Percentiles rank a stretch among this genome's conserved stretches.
These are phyloP conservation scores for Yamadazyma olivae DNA, from an alignment of 805 yeast genomes.

Conservation along the genomic window DNA sequence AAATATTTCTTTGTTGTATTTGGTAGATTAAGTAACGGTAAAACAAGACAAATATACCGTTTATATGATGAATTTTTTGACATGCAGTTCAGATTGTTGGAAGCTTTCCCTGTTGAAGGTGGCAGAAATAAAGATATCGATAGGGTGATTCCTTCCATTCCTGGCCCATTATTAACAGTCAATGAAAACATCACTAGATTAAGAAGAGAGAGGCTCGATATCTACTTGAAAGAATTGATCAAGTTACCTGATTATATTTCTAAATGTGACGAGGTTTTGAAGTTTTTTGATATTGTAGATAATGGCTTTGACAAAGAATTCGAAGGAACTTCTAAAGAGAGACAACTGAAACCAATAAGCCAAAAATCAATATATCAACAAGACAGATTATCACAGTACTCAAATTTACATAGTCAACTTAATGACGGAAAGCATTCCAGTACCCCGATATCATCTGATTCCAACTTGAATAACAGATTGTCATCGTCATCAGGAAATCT, in stretches of 20 bases:
- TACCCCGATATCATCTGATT: constrained; percentile 25
- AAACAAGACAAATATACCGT: constrained; percentile 69
- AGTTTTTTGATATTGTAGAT: constrained; percentile 63
- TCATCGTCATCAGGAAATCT: constrained; percentile 10
- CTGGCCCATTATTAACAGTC: constrained; percentile 92
- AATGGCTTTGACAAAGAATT: constrained; percentile 59
- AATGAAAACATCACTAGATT: constrained; percentile 65
- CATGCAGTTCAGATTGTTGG: constrained; percentile 79
- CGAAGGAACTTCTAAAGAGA: constrained; percentile 16
- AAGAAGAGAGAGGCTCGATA: constrained; percentile 53
- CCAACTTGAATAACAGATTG: constrained; percentile 12
- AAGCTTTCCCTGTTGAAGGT: constrained; percentile 87
- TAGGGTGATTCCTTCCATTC: constrained; percentile 87
- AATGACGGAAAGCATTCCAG: constrained; percentile 18
- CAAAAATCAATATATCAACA: constrained; percentile 45
- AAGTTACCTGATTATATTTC: constrained; percentile 76
- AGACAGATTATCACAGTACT: constrained; percentile 52
- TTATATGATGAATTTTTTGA: constrained; percentile 96
- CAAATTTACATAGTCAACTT: constrained; percentile 22
- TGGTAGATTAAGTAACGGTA: constrained; percentile 67
- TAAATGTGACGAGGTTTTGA: constrained; percentile 61
- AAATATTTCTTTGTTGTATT: constrained; percentile 83
- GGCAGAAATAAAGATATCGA: constrained; percentile 76
- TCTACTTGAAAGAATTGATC: constrained; percentile 54
- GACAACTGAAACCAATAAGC: constrained; percentile 35